These are phyloP conservation scores for Aspergillus carlsbadensis DNA, from an alignment of 495 filamentous ascomycete genomes.

Conservation along the genomic window DNA sequence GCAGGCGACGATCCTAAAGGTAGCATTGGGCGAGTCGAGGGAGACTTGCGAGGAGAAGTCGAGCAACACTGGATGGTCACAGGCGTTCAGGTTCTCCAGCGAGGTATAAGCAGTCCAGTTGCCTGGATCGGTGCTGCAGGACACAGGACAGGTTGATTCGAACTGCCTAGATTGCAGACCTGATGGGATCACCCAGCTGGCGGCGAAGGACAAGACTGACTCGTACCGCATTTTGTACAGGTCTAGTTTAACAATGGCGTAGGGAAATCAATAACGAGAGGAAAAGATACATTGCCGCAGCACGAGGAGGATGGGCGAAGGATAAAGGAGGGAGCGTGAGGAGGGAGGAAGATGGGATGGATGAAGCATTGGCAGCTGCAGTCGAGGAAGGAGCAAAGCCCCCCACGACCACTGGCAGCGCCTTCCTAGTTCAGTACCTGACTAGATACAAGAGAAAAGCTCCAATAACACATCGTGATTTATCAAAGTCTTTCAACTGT, in stretches of 20 bases:
- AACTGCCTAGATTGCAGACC: background rate
- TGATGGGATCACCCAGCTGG: background rate
- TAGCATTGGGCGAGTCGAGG: background rate
- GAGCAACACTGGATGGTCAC: conserved; percentile 7
- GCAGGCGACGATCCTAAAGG: conserved; percentile 5
- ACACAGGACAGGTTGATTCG: conserved; percentile 2
- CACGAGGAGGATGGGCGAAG: too few species aligned
- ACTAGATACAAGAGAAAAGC: too few species aligned
- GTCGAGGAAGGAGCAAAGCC: too few species aligned
- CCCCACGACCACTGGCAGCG: too few species aligned
- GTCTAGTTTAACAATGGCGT: background rate
- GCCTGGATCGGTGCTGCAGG: conserved; percentile 2
- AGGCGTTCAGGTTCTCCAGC: background rate
- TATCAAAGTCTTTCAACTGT: too few species aligned
- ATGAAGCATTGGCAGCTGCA: too few species aligned
- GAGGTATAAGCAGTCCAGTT: conserved; percentile 11
- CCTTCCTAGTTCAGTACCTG: too few species aligned
- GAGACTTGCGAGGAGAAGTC: background rate
- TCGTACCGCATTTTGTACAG: background rate
- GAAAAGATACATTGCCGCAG: background rate
- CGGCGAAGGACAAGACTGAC: background rate
- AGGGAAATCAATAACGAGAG: background rate
- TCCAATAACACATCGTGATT: too few species aligned
- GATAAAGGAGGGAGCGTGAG: too few species aligned
- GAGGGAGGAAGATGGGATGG: too few species aligned